These are phyloP conservation scores for Colletotrichum incanum DNA, from an alignment of 2,329 filamentous ascomycete species.

Conservation along the genomic window DNA sequence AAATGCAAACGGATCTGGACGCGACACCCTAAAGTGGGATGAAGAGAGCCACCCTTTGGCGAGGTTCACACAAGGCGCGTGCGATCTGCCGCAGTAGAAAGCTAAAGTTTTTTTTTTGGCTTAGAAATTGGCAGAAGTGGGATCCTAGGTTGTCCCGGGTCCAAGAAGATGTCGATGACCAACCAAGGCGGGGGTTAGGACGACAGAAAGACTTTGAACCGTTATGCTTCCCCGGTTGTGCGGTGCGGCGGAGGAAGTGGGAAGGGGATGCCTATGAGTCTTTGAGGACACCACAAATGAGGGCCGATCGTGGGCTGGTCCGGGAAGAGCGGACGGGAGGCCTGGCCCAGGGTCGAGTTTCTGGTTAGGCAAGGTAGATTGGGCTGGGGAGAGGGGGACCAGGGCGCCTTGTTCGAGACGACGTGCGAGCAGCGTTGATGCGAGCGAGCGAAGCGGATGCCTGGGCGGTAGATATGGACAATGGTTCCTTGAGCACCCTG, in stretches of 20 bases:
- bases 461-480: constrained; percentile 29
- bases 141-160: constrained; percentile 17
- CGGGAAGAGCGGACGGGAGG: constrained; percentile 41
- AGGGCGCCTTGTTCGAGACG: constrained; percentile 34
- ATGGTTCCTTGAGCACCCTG: constrained; percentile 10
- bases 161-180: constrained; percentile 26
- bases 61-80: constrained; percentile 26
- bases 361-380: constrained; percentile 4
- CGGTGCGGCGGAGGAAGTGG: constrained; percentile 13
- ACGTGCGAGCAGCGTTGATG: constrained; percentile 26
- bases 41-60: constrained; percentile 14
- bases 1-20: constrained; percentile 30
- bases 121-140: constrained; percentile 36
- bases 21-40: constrained; percentile 30
- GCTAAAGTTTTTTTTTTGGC: constrained; percentile 28
- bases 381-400: constrained; percentile 6
- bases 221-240: neutral
- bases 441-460: constrained; percentile 18
- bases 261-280: constrained; percentile 9
- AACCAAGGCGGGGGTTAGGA: constrained; percentile 26
- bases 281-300: constrained; percentile 3
- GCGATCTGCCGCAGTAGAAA: constrained; percentile 14
- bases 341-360: constrained; percentile 18
- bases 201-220: neutral
- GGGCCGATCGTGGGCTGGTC: constrained; percentile 32